Evolutionary conservation across 139 green algal species (phyloP), one percentile per base, ranked within the genome.

Genomic region (Picocystis salinarum): DNA sequence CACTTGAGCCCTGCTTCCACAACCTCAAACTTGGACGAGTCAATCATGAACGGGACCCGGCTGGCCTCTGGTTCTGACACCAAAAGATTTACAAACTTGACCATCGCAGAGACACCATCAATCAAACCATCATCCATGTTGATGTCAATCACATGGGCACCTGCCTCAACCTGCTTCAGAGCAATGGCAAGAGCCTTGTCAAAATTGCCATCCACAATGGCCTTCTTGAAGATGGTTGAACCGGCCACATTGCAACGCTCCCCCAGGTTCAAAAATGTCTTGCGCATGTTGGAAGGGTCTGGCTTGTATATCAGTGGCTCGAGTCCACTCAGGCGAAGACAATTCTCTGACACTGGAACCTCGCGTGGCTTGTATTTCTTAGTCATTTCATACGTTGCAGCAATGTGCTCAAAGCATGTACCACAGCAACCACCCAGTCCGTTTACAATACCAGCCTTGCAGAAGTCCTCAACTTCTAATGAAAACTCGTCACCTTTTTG

Each of bases 41-140:
- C 86, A 34, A 96, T 92, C 86, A 96, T 96, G 71, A 96, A 93
- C 12, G 86, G 86, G 47, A 96, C 79, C 10, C 73, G 70, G 51
- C 65, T 74, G 55, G 83, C 74, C 67, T 96, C 86, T 6, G 86
- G 85, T 51, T 96, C 86, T 1, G 75, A 83, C 36, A 94, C 83
- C 39, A 91, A 58, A 61, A 95, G 70, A 72, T 96, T 96, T 22
- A 96, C 79, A 30, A 76, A 95, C 39, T 74, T 75, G 4, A 75
- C 91, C 86, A 96, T 96, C 36, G 85, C 85, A 0, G 67, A 45
- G 27, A 93, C 76, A 29, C 78, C 87, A 6, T 95, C 86, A 28
- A 96, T 91, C 52, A 96, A 60, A 4, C 86, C 85, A 36, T 96
- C 86, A 45, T 96, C 86, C 76, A 95, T 91, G 64, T 96, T 96